Evolutionary conservation across 2,329 filamentous ascomycete genomes (phyloP).

Genomic region (Dothideomycetidae sp.): DNA sequence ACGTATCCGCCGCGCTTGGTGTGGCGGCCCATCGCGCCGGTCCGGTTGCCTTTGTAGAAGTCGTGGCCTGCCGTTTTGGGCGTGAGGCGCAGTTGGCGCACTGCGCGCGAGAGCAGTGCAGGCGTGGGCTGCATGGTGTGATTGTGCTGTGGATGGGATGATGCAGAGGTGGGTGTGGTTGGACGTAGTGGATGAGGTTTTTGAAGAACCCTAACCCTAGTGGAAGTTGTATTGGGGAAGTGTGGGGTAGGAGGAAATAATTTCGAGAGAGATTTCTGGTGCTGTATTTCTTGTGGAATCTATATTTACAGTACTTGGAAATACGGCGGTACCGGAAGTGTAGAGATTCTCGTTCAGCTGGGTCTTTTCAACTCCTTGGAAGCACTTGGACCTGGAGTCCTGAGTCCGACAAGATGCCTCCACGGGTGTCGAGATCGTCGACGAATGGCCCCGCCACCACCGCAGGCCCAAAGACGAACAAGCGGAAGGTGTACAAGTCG

Average conservation of each 20-base stretch:
- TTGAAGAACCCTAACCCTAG: conserved; percentile 6
- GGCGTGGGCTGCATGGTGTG: not conserved
- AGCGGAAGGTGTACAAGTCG: conserved; percentile 23
- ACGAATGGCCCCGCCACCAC: conserved; percentile 20
- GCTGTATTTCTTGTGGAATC: too few species aligned
- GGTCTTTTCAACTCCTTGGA: not conserved
- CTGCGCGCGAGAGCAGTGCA: conserved; percentile 32
- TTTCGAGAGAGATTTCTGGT: conserved; percentile 7
- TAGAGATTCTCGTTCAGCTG: not conserved
- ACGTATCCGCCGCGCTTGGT: conserved; percentile 71
- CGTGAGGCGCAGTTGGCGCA: conserved; percentile 66
- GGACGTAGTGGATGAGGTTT: too few species aligned
- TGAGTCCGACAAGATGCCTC: conserved; percentile 27
- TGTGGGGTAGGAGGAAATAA: not conserved
- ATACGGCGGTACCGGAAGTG: not conserved
- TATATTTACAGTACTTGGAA: conserved; percentile 1
- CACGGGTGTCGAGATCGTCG: conserved; percentile 27
- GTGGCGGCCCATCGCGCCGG: conserved; percentile 74
- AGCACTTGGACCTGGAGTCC: too few species aligned
- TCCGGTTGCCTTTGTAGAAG: conserved; percentile 92
- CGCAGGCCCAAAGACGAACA: conserved; percentile 17
- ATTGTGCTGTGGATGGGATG: not conserved
- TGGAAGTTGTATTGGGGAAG: not conserved
- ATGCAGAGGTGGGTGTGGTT: too few species aligned
- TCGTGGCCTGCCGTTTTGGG: conserved; percentile 88